Base-by-base conservation (phyloP, 495 filamentous ascomycete species). In the Xylaria acuta region DNA sequence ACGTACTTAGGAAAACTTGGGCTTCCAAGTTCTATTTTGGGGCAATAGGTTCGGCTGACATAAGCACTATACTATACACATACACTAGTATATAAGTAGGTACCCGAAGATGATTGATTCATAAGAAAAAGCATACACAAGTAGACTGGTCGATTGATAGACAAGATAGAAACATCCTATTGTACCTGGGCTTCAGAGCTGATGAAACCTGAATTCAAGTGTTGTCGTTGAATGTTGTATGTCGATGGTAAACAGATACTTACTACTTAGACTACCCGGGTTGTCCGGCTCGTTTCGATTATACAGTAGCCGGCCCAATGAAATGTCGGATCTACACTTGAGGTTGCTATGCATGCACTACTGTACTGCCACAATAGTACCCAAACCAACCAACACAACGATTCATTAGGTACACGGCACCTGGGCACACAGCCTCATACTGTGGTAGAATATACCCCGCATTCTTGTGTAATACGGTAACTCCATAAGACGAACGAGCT, bases 381-480 rank as follows among this genome's bases (percentile, higher is more conserved):
- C 56, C 32, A 59, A 34, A n/a, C 30, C 32, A 38, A 59, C 27
- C 30, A 5, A 38, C 56, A 59, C 30, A 59, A 38, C 32, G 32
- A 59, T 34, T 58, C 54, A 58, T 58, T 58, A 30, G 49, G 49
- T 53, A 53, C 49, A 53, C 7, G 54, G 7, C 30, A 34, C 54
- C 34, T 18, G 34, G 30, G 12, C 30, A 56, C 51, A 56, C 51
- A 58, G 54, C 1, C 54, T 58, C 54, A 58, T 18, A 34, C 27
- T 18, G n/a, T n/a, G n/a, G n/a, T n/a, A n/a, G n/a, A 58, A 58
- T 27, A n/a, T 59, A 59, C 56, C 56, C 56, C 56, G 56, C 56
- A 59, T 59, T 38, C 56, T 34, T 9, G 32, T 38, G 32, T 20
- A 59, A 34, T 34, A 22, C 9, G 25, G 9, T 22, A 27, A 27